Evolutionary conservation across 805 yeast species (phyloP).

Genomic region (Ogataea henricii): DNA sequence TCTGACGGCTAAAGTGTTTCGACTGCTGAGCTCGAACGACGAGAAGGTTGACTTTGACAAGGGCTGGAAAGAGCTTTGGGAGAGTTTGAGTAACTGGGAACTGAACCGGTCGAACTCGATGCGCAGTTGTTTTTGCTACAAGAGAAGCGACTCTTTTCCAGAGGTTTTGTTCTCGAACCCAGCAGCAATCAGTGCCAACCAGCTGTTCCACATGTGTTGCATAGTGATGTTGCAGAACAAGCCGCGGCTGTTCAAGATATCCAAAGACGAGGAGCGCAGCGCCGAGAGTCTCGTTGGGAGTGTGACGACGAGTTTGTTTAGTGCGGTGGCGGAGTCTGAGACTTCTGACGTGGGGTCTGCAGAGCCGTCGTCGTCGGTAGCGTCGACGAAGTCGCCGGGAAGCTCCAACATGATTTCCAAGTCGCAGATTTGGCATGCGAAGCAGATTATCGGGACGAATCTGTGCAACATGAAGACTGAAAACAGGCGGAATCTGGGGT

Average conservation of each 20-base stretch:
- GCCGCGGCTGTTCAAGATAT: conserved; percentile 37
- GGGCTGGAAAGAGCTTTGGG: conserved; percentile 44
- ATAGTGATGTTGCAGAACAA: conserved; percentile 43
- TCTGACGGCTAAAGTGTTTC: conserved; percentile 36
- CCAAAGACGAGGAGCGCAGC: conserved; percentile 12
- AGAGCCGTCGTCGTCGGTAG: conserved; percentile 11
- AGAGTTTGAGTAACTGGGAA: conserved; percentile 42
- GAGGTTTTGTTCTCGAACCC: conserved; percentile 40
- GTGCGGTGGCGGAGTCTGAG: conserved; percentile 13
- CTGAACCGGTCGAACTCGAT: conserved; percentile 37
- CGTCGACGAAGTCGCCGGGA: conserved; percentile 13
- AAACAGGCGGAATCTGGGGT: conserved; percentile 21
- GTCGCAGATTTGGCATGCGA: conserved; percentile 43
- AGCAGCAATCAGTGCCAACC: conserved; percentile 43
- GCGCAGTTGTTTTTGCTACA: conserved; percentile 35
- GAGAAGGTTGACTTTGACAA: conserved; percentile 34
- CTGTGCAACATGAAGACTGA: conserved; percentile 21
- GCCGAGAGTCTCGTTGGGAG: too few species aligned
- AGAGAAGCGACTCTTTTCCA: conserved; percentile 39
- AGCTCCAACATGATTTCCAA: conserved; percentile 15
- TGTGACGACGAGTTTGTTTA: too few species aligned
- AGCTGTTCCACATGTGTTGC: conserved; percentile 43
- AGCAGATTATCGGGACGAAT: conserved; percentile 39
- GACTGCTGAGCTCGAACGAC: conserved; percentile 32
- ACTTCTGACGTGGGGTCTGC: conserved; percentile 7